phyloP scores from a whole-genome alignment of 208 protist genomes.

The Leishmania amazonensis region DNA sequence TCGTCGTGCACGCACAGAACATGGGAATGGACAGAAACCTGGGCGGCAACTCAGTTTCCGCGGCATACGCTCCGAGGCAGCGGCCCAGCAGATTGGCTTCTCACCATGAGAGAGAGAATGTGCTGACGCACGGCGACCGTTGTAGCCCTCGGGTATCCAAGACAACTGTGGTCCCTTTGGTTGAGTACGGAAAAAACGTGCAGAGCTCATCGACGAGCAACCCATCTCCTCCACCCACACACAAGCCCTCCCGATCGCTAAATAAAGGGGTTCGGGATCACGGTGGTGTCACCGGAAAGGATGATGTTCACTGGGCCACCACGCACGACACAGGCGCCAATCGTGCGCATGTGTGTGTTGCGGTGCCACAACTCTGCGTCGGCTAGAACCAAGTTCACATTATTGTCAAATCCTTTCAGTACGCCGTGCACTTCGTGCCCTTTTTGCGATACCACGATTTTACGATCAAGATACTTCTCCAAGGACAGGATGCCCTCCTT shows the following conservation, averaged over 20 bases:
- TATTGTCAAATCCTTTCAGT: slow-evolving; percentile 90
- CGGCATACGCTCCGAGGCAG: too few species aligned
- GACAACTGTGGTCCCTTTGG: too few species aligned
- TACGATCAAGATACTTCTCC: slow-evolving; percentile 79
- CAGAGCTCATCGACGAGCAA: too few species aligned
- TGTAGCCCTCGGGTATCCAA: too few species aligned
- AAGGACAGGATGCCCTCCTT: slow-evolving; percentile 77
- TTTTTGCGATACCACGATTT: slow-evolving; percentile 50
- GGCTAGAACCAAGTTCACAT: slow-evolving; percentile 77
- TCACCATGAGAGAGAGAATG: too few species aligned
- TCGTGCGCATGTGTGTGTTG: slow-evolving; percentile 38
- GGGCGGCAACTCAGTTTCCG: too few species aligned
- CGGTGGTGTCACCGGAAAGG: slow-evolving; percentile 61
- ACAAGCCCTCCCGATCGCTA: neutral
- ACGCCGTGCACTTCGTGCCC: slow-evolving; percentile 62
- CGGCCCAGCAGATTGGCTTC: too few species aligned
- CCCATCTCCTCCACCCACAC: too few species aligned
- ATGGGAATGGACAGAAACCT: too few species aligned
- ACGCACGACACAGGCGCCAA: slow-evolving; percentile 79
- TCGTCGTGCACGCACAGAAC: too few species aligned
- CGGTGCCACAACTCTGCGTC: slow-evolving; percentile 70
- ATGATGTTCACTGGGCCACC: slow-evolving; percentile 61
- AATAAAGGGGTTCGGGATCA: slow-evolving; percentile 42
- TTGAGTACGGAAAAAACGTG: too few species aligned
- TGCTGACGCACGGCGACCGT: too few species aligned